Evolutionary conservation across 805 yeast genomes (phyloP), one percentile per base, ranked within the genome.

Genomic region (Jamesozyma rosinii): DNA sequence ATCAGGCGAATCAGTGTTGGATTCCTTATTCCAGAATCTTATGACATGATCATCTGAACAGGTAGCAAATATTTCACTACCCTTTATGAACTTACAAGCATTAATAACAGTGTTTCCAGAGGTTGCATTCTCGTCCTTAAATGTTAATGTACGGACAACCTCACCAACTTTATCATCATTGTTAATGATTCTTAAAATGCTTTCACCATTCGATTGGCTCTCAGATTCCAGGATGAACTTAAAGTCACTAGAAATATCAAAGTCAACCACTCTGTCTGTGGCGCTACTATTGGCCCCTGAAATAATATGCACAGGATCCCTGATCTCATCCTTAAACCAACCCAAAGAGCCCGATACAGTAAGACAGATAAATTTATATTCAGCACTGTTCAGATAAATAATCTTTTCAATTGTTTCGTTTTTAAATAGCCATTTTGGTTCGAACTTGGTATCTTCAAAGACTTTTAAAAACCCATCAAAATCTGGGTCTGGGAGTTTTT

Each of bases 361-460:
- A 49, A 61, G 44, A n/a, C 52, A 61, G 19, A 61, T 36, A 11
- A 54, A 46, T n/a, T 63, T 63, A 24, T 69, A 66, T 13, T 49
- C 55, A 22, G 45, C 51, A 17, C 40, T 44, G 15, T 52, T 47
- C 31, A 53, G 33, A n/a, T 46, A 41, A 4, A 44, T 36, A 42
- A 60, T 30, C 42, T 57, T 58, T 5, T 43, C 48, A 30, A 61
- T 51, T 11, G 45, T 53, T 41, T 59, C 63, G 31, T 57, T 57
- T 18, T 48, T 52, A 38, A 54, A 58, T 5, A 49, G 35, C 64
- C 64, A 61, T 37, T 51, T 53, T 10, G 50, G 47, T 19, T 50
- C 49, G 10, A 45, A 11, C 49, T 55, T 17, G 44, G 46, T 21
- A 49, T 49, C 15, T 42, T 45, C 46, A 20, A 41, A 37, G 6